Conservation (phyloP, 805 yeast genomes). For the Starmerella khaoyaiensis region DNA sequence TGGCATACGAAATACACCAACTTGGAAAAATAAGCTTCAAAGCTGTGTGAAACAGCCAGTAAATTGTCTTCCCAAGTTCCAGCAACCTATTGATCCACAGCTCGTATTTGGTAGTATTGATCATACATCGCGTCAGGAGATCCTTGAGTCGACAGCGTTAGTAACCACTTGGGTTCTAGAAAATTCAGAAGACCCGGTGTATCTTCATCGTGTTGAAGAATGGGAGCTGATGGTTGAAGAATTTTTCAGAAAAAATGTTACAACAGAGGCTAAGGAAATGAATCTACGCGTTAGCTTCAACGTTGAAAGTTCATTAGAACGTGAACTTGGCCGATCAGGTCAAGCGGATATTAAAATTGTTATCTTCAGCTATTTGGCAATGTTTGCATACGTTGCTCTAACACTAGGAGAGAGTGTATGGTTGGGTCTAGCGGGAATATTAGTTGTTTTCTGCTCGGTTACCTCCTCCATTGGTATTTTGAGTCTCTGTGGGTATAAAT, state of each 20-base stretch:
- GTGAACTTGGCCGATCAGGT: slow-evolving; percentile 70
- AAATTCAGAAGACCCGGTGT: slow-evolving; percentile 33
- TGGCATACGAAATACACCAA: slow-evolving; percentile 44
- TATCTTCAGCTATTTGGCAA: slow-evolving; percentile 58
- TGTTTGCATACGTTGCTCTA: slow-evolving; percentile 80
- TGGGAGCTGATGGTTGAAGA: slow-evolving; percentile 67
- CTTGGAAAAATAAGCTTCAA: slow-evolving; percentile 45
- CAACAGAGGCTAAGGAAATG: slow-evolving; percentile 34
- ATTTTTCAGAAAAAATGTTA: slow-evolving; percentile 35
- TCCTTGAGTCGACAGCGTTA: slow-evolving; percentile 51
- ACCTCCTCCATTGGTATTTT: slow-evolving; percentile 71
- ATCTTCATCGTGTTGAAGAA: slow-evolving; percentile 25
- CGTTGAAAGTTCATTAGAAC: slow-evolving; percentile 72
- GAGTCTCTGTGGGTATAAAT: slow-evolving; percentile 61
- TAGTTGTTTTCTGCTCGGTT: slow-evolving; percentile 71
- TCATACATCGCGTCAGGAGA: slow-evolving; percentile 30
- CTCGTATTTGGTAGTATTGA: slow-evolving; percentile 46
- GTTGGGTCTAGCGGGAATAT: slow-evolving; percentile 72
- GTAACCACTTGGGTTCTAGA: slow-evolving; percentile 60
- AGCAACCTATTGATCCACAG: slow-evolving; percentile 70
- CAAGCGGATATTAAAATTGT: slow-evolving; percentile 66
- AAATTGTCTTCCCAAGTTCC: slow-evolving; percentile 76
- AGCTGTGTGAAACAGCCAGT: slow-evolving; percentile 72
- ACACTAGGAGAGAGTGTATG: slow-evolving; percentile 69
- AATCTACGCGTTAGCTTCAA: slow-evolving; percentile 59